Base-by-base conservation (phyloP, 2,329 filamentous ascomycete species). In the Corinectria fuckeliana region DNA sequence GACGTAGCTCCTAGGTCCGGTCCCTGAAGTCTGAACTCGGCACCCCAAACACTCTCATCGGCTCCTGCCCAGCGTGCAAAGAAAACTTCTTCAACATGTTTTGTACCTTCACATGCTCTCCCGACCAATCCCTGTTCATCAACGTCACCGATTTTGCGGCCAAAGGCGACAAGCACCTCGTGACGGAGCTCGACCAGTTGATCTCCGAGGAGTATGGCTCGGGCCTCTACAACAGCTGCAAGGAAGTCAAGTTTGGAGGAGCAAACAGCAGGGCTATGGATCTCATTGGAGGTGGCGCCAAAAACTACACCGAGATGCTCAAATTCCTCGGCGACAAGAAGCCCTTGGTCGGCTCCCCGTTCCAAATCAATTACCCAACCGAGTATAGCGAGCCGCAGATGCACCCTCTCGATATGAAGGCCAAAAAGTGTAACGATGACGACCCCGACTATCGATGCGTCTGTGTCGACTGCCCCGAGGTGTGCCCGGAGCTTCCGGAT, bases 11-110 rank as follows among this genome's bases (percentile, higher is more conserved):
- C 21, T 70, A 93, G 90, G 82, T 99, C 56, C 86, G 91, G 69
- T 83, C 90, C 1, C 86, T 99, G 62, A 89, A 91, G 69, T 89
- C 86, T 61, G 96, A 97, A 71, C 84, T 99, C 58, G 90, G 91
- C 67, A 92, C 92, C 20, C 94, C 93, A 2, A 92, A 93, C 69
- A 88, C 90, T 59, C 90, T 99, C 72, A 93, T 99, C 74, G 89
- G 93, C 23, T 92, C 93, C 9, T 99, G 95, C 75, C 95, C 95
- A 2, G 95, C 96, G 28, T 99, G 95, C 85, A 96, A 95, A 77
- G 90, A 93, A 70, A 99, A 99, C 81, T 99, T 99, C 81, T 98
- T 92, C 82, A 96, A 99, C 79, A 83, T 96, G 42, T 99, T 99
- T 77, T 99, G 95, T 80, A 96, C 93, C 4, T 98, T 99, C 73